Conservation (phyloP, 192 early-diverging fungal genomes). For the Backusella psychrophila region DNA sequence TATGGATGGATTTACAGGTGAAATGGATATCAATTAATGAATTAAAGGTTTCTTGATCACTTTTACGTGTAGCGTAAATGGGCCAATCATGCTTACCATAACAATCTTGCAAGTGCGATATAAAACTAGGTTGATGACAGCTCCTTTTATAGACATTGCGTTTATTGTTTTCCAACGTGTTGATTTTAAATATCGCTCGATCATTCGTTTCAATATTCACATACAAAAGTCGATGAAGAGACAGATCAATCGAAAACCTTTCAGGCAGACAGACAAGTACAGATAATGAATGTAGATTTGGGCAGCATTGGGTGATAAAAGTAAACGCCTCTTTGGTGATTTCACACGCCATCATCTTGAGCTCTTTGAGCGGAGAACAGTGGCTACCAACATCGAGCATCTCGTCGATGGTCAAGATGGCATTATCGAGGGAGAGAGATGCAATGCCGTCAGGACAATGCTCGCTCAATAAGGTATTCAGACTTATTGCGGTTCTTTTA, state of each 20-base stretch:
- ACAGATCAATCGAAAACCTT: background rate
- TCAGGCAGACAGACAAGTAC: background rate
- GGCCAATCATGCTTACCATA: background rate
- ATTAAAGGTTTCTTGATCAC: background rate
- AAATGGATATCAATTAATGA: background rate
- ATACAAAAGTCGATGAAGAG: background rate
- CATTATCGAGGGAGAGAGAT: background rate
- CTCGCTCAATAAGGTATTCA: background rate
- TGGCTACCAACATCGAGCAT: background rate
- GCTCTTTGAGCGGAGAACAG: background rate
- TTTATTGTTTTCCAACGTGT: background rate
- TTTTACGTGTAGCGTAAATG: background rate
- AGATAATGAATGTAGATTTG: background rate
- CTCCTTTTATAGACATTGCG: background rate
- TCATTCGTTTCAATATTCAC: background rate
- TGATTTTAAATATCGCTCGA: background rate
- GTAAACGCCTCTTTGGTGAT: background rate
- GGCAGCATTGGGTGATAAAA: background rate
- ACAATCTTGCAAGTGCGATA: background rate
- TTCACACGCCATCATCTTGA: background rate
- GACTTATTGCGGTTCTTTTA: background rate
- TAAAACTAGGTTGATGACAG: background rate
- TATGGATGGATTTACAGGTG: background rate
- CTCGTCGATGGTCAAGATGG: background rate
- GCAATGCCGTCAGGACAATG: background rate